phyloP scores from a whole-genome alignment of 257 asterid genomes.

The Petunia axillaris region DNA sequence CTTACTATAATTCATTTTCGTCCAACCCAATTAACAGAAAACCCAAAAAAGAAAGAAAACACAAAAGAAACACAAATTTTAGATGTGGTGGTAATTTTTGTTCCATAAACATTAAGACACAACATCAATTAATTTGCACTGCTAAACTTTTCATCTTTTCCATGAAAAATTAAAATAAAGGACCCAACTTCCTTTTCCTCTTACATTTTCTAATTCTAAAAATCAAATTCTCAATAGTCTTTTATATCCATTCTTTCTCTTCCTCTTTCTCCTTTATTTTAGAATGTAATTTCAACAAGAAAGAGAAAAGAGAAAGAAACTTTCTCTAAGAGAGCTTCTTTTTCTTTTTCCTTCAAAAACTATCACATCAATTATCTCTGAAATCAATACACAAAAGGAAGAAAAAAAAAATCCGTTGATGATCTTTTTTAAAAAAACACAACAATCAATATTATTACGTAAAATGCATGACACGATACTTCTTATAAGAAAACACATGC shows the following conservation, averaged over 20 bases:
- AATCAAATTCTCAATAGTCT: neutral
- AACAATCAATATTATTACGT: neutral
- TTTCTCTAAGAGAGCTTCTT: neutral
- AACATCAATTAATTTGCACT: no score
- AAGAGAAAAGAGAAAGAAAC: neutral
- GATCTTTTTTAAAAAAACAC: neutral
- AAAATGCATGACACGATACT: neutral
- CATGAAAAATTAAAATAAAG: slow-evolving; percentile 22
- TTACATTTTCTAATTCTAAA: neutral
- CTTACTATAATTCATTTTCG: no score
- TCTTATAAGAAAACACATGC: neutral
- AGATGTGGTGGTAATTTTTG: no score
- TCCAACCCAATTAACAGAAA: no score
- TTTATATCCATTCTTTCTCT: neutral
- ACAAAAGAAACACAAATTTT: no score
- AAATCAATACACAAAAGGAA: neutral
- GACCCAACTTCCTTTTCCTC: neutral
- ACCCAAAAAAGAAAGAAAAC: no score
- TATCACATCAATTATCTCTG: neutral
- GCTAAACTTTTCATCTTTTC: neutral
- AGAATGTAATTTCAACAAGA: neutral
- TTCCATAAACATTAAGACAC: no score
- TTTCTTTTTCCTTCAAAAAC: neutral
- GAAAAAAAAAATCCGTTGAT: neutral
- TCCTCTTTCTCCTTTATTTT: slow-evolving; percentile 15